These are phyloP conservation scores for Hypsizygus marmoreus DNA, from an alignment of 768 basidiomycete genomes.

Conservation along the genomic window DNA sequence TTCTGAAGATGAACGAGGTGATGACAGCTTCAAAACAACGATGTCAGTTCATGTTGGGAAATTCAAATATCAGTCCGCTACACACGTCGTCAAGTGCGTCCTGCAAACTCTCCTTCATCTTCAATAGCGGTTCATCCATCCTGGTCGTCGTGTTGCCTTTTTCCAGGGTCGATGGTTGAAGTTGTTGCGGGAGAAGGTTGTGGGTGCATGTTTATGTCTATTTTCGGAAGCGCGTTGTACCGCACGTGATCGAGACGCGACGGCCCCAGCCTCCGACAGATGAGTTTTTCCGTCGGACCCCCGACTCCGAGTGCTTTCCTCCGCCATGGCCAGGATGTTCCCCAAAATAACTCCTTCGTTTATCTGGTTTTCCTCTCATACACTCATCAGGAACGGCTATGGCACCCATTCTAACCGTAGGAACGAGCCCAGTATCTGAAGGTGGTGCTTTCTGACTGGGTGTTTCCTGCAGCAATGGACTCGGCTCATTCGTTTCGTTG, in stretches of 20 bases:
- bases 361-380: slow-evolving; percentile 3
- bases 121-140: slow-evolving; percentile 28
- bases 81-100: slow-evolving; percentile 72
- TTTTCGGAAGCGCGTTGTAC: slow-evolving; percentile 18
- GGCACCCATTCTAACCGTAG: slow-evolving; percentile 61
- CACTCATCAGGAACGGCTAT: slow-evolving; percentile 34
- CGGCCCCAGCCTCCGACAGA: slow-evolving; percentile 1
- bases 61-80: slow-evolving; percentile 2
- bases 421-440: slow-evolving; percentile 16
- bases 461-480: slow-evolving; percentile 60
- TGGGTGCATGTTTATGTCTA: slow-evolving; percentile 27
- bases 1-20: slow-evolving; percentile 55
- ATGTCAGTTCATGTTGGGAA: background rate
- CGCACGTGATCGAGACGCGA: slow-evolving; percentile 16
- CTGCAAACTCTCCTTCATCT: slow-evolving; percentile 51
- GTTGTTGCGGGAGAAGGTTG: slow-evolving; percentile 12
- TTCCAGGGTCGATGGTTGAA: slow-evolving; percentile 17
- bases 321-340: background rate
- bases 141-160: background rate
- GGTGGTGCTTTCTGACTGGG: background rate
- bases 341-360: background rate
- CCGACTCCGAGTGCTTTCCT: background rate
- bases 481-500: slow-evolving; percentile 80
- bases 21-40: slow-evolving; percentile 53
- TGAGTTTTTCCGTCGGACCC: background rate